phyloP scores from a whole-genome alignment of 768 basidiomycete species.

The Fomitopsis pulvina region DNA sequence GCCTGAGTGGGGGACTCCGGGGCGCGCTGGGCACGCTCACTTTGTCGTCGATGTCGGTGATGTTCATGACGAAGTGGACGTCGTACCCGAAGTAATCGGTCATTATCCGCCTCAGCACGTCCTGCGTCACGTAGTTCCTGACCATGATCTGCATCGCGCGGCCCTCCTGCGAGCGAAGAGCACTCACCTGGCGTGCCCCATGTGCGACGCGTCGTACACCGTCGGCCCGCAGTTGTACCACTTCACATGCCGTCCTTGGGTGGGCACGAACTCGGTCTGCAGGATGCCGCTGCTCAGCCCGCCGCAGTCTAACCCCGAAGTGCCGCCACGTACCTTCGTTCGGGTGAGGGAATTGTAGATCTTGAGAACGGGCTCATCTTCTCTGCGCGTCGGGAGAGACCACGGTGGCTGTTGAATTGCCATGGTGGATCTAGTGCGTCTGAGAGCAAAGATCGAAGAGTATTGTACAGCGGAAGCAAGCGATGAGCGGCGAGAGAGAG shows the following conservation, averaged over 20 bases:
- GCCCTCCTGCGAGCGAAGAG: not conserved
- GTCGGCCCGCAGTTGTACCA: conserved; percentile 99
- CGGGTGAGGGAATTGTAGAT: conserved; percentile 92
- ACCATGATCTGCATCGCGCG: not conserved
- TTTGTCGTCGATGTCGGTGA: conserved; percentile 99
- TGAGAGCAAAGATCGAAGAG: not conserved
- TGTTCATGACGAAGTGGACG: conserved; percentile 98
- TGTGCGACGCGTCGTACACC: conserved; percentile 96
- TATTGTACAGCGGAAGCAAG: not conserved
- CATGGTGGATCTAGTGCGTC: not conserved
- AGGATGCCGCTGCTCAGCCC: not conserved
- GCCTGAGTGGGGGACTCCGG: not conserved
- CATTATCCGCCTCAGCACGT: conserved; percentile 84
- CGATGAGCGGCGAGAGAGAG: not conserved
- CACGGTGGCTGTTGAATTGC: conserved; percentile 39
- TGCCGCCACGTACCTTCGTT: conserved; percentile 56
- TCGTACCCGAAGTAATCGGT: conserved; percentile 96
- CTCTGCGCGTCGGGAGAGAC: conserved; percentile 39
- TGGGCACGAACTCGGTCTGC: conserved; percentile 74
- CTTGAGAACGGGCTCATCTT: conserved; percentile 62
- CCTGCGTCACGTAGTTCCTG: conserved; percentile 96
- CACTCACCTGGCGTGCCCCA: conserved; percentile 94
- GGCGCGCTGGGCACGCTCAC: conserved; percentile 33
- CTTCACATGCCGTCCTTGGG: conserved; percentile 68
- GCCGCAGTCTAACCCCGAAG: conserved; percentile 9